phyloP scores from a whole-genome alignment of 306 rosid genomes.

The Quercus dentata region DNA sequence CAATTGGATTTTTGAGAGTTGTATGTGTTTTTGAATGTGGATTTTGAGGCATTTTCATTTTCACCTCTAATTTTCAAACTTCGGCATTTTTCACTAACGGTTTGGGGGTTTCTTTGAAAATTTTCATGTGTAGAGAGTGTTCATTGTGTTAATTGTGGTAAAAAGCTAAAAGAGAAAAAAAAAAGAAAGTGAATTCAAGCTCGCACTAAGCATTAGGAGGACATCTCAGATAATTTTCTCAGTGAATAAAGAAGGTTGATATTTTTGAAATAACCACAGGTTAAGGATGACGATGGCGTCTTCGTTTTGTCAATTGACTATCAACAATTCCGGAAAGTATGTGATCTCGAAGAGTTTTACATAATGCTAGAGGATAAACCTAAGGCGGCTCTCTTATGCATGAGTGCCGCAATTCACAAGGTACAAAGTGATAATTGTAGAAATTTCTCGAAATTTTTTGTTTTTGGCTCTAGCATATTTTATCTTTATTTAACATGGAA shows the following conservation, averaged over 20 bases:
- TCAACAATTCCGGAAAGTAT: constrained; percentile 50
- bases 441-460: not conserved
- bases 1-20: not conserved
- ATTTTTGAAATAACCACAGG: constrained; percentile 31
- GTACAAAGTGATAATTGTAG: constrained; percentile 21
- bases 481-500: constrained; percentile 18
- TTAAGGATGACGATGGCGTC: constrained; percentile 44
- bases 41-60: not conserved
- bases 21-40: not conserved
- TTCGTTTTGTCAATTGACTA: constrained; percentile 60
- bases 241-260: not conserved
- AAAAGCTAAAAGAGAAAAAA: too few species aligned
- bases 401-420: constrained; percentile 77
- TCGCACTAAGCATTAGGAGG: too few species aligned
- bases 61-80: not conserved
- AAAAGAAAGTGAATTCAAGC: too few species aligned
- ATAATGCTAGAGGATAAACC: constrained; percentile 64
- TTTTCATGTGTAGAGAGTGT: not conserved
- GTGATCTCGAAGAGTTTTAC: constrained; percentile 43
- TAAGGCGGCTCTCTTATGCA: constrained; percentile 64
- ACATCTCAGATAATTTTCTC: not conserved
- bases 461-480: constrained; percentile 11
- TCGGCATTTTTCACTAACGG: not conserved
- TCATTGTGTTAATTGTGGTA: too few species aligned
- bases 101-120: not conserved